Conservation (phyloP, 768 basidiomycete genomes). For the Lactarius indigo region DNA sequence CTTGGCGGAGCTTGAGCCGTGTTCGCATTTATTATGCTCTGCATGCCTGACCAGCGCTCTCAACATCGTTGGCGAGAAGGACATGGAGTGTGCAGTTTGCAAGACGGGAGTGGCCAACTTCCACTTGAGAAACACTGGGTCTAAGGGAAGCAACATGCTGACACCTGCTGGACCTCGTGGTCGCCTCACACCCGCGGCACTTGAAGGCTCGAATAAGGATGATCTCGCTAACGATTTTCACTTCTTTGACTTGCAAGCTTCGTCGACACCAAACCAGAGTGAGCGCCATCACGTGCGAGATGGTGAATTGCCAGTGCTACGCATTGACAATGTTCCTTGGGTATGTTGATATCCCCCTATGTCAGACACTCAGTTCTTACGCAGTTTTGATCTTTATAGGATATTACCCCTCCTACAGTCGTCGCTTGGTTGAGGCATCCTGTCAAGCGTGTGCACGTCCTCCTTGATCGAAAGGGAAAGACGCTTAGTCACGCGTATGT, state of each 20-base stretch:
- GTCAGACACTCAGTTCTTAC: conserved; percentile 1
- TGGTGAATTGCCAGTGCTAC: conserved; percentile 56
- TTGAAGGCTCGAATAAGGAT: conserved; percentile 29
- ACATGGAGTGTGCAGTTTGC: conserved; percentile 82
- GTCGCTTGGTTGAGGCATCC: conserved; percentile 67
- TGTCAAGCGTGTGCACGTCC: conserved; percentile 66
- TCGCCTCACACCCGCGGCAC: conserved; percentile 25
- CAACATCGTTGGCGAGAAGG: conserved; percentile 88
- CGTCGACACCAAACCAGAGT: conserved; percentile 33
- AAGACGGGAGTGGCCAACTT: conserved; percentile 68
- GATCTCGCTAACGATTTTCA: conserved; percentile 26
- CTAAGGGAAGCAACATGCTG: conserved; percentile 29
- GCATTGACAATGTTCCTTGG: conserved; percentile 90
- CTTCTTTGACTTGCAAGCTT: conserved; percentile 32
- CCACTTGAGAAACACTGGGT: conserved; percentile 27
- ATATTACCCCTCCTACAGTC: conserved; percentile 78
- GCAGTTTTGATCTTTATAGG: conserved; percentile 40
- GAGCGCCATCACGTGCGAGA: conserved; percentile 10
- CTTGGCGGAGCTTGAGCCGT: conserved; percentile 70
- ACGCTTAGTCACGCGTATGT: conserved; percentile 83
- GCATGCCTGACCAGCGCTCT: conserved; percentile 80
- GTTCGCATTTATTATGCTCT: conserved; percentile 73
- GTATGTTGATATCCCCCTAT: conserved; percentile 36
- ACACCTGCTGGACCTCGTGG: conserved; percentile 22
- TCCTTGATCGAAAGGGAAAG: conserved; percentile 79